These are phyloP conservation scores for Colletotrichum sp. DNA, from an alignment of 2,329 filamentous ascomycete species.

Conservation along the genomic window DNA sequence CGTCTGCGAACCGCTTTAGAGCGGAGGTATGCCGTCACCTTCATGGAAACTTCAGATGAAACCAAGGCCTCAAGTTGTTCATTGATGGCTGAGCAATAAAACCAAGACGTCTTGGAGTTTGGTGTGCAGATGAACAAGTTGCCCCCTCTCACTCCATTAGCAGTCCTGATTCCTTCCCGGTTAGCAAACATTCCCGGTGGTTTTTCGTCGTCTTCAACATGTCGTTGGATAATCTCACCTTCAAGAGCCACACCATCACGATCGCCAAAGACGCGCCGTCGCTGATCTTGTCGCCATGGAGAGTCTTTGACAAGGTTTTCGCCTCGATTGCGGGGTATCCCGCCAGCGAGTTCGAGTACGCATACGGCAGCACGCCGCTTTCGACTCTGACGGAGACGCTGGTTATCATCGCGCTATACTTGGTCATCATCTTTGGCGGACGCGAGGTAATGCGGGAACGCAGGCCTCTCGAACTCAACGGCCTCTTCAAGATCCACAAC, in stretches of 20 bases:
- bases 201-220: not conserved
- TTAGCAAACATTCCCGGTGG: not conserved
- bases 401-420: slow-evolving; percentile 76
- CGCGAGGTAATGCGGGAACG: slow-evolving; percentile 82
- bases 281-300: slow-evolving; percentile 69
- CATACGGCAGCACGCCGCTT: slow-evolving; percentile 75
- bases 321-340: slow-evolving; percentile 73
- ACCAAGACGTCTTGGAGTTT: not conserved
- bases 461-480: slow-evolving; percentile 75
- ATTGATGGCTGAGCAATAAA: not conserved
- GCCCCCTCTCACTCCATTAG: not conserved
- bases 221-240: slow-evolving; percentile 9
- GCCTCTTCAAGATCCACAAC: slow-evolving; percentile 87
- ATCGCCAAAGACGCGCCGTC: slow-evolving; percentile 3
- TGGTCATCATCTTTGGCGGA: slow-evolving; percentile 82
- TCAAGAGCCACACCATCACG: slow-evolving; percentile 62
- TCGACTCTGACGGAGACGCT: slow-evolving; percentile 77
- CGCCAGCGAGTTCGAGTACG: slow-evolving; percentile 78
- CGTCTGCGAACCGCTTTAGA: not conserved
- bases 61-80: not conserved
- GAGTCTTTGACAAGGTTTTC: slow-evolving; percentile 80
- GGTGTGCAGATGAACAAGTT: not conserved
- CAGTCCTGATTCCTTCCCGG: not conserved
- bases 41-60: not conserved
- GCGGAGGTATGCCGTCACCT: not conserved